Percentiles rank a stretch among this genome's conserved stretches.
Conservation (phyloP, 495 filamentous ascomycete species). For the Talaromyces nanjingensis region DNA sequence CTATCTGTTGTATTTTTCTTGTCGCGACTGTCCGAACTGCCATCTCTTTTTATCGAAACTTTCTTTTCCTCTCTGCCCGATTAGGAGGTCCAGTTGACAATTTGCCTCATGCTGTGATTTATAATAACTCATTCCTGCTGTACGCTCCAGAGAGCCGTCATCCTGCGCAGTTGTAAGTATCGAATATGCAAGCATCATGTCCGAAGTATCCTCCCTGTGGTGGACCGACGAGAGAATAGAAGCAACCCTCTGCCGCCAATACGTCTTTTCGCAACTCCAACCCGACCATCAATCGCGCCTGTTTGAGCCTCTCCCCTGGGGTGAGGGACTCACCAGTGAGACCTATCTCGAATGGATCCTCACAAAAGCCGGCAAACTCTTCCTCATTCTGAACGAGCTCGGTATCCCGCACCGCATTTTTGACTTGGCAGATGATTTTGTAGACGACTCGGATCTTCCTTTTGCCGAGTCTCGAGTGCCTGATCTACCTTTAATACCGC, state of each 20-base stretch:
- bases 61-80: background rate
- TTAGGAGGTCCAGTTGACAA: background rate
- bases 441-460: slow-evolving; percentile 85
- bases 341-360: slow-evolving; percentile 94
- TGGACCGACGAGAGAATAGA: slow-evolving; percentile 77
- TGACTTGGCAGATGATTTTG: slow-evolving; percentile 73
- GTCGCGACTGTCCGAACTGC: background rate
- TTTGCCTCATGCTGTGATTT: background rate
- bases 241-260: slow-evolving; percentile 61
- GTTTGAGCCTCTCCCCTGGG: slow-evolving; percentile 67
- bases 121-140: background rate
- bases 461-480: slow-evolving; percentile 65
- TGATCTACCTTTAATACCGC: slow-evolving; percentile 55
- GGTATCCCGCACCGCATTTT: slow-evolving; percentile 83
- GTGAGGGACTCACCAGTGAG: slow-evolving; percentile 81
- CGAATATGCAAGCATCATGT: slow-evolving; percentile 17
- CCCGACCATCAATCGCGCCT: slow-evolving; percentile 58
- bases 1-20: background rate
- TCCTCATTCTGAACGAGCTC: slow-evolving; percentile 73
- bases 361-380: slow-evolving; percentile 67
- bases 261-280: slow-evolving; percentile 59
- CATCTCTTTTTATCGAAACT: background rate
- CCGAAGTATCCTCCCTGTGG: slow-evolving; percentile 50
- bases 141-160: background rate
- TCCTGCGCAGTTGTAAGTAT: background rate